Conservation (phyloP, 805 yeast species). For the Saccharomycodes ludwigii region DNA sequence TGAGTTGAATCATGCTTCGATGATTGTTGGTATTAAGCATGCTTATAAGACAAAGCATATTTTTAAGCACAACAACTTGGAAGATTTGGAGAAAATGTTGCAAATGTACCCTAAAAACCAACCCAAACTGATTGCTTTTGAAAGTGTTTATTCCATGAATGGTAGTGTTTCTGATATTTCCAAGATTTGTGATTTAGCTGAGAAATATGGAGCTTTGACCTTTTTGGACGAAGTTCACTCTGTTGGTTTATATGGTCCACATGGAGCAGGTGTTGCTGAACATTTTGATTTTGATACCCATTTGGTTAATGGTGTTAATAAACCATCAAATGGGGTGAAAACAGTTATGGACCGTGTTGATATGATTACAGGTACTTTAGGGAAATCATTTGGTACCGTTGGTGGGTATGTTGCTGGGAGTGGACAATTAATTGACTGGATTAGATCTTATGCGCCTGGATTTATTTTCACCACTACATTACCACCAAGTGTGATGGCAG, state of each 20-base stretch:
- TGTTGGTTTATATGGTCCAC: constrained; percentile 98
- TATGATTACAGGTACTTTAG: constrained; percentile 94
- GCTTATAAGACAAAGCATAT: constrained; percentile 81
- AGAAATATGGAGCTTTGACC: constrained; percentile 93
- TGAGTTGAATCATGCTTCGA: constrained; percentile 90
- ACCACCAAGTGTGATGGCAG: constrained; percentile 98
- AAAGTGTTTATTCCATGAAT: constrained; percentile 95
- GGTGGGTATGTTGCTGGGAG: constrained; percentile 97
- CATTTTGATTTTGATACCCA: constrained; percentile 84
- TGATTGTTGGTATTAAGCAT: constrained; percentile 92
- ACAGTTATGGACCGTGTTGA: constrained; percentile 85
- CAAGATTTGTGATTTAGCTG: constrained; percentile 88
- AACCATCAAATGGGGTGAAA: constrained; percentile 28
- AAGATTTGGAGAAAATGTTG: constrained; percentile 68
- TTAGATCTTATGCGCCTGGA: constrained; percentile 93
- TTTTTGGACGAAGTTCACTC: constrained; percentile 98
- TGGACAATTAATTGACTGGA: constrained; percentile 77
- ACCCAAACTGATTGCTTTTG: constrained; percentile 95
- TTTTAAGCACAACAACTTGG: constrained; percentile 82
- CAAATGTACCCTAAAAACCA: constrained; percentile 71
- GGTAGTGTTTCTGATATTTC: constrained; percentile 94
- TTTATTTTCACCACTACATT: constrained; percentile 93
- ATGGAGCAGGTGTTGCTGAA: constrained; percentile 99
- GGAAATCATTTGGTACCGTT: constrained; percentile 92
- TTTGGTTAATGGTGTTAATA: constrained; percentile 49